A percentile compares a stretch with the other conserved stretches of the same genome.
These are phyloP conservation scores for Aspergillus arachidicola DNA, from an alignment of 2,329 filamentous ascomycete species.

Conservation along the genomic window DNA sequence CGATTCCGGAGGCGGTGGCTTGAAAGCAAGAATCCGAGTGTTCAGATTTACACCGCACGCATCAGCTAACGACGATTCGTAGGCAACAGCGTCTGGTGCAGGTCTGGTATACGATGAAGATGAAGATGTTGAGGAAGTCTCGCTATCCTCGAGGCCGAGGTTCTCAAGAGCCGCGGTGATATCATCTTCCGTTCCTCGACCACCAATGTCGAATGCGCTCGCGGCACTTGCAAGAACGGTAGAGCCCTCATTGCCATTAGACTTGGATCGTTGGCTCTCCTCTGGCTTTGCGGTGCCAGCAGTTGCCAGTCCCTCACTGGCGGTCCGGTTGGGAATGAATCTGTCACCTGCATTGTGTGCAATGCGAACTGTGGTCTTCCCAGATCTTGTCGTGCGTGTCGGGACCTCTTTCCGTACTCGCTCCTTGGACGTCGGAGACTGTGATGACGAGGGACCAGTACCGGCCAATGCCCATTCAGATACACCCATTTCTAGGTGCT, in stretches of 20 bases:
- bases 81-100: slow-evolving; percentile 84
- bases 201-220: slow-evolving; percentile 64
- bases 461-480: slow-evolving; percentile 91
- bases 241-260: slow-evolving; percentile 70
- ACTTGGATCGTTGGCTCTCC: slow-evolving; percentile 74
- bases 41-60: slow-evolving; percentile 92
- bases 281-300: slow-evolving; percentile 83
- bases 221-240: slow-evolving; percentile 75
- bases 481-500: slow-evolving; percentile 84
- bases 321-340: slow-evolving; percentile 91
- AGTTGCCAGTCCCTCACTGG: slow-evolving; percentile 85
- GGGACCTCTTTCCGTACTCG: slow-evolving; percentile 58
- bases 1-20: slow-evolving; percentile 96
- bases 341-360: slow-evolving; percentile 76
- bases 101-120: slow-evolving; percentile 70
- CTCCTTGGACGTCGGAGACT: slow-evolving; percentile 66
- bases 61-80: slow-evolving; percentile 85
- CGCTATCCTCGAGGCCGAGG: slow-evolving; percentile 75
- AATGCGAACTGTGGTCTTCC: slow-evolving; percentile 74
- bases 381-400: slow-evolving; percentile 49
- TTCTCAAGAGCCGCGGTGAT: slow-evolving; percentile 77
- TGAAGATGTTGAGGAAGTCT: slow-evolving; percentile 59
- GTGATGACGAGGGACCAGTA: slow-evolving; percentile 62
- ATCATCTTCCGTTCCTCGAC: slow-evolving; percentile 69
- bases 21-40: slow-evolving; percentile 96